Evolutionary conservation across 176 grass and related monocot species (phyloP).

Genomic region (Dendrocalamus sinicus): DNA sequence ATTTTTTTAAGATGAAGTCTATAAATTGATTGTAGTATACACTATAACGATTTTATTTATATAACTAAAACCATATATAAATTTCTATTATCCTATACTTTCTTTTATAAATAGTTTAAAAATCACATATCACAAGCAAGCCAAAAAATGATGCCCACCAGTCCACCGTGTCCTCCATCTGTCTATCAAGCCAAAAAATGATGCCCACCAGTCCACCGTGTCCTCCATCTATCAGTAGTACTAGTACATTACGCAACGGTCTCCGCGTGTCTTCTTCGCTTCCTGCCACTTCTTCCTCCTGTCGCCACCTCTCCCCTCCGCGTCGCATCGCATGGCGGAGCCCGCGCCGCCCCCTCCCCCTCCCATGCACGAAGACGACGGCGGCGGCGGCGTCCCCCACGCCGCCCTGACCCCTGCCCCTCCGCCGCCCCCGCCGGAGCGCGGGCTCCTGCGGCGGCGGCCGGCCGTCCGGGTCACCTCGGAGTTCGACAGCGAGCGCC

Average conservation of each 20-base stretch:
- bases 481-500: slow-evolving; percentile 55
- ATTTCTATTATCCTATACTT: too few species aligned
- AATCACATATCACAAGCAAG: too few species aligned
- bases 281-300: neutral
- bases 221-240: neutral
- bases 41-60: too few species aligned
- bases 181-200: too few species aligned
- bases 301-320: neutral
- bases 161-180: too few species aligned
- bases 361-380: slow-evolving; percentile 17
- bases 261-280: neutral
- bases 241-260: neutral
- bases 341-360: slow-evolving; percentile 25
- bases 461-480: slow-evolving; percentile 58
- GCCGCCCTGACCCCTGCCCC: neutral
- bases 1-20: too few species aligned
- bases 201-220: too few species aligned
- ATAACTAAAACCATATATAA: too few species aligned
- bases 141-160: too few species aligned
- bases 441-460: neutral
- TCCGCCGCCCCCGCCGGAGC: neutral
- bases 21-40: too few species aligned
- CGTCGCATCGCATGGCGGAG: slow-evolving; percentile 49
- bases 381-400: neutral
- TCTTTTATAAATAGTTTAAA: too few species aligned